Conservation (phyloP, 2,329 filamentous ascomycete species). For the Sporothrix brunneoviolacea region DNA sequence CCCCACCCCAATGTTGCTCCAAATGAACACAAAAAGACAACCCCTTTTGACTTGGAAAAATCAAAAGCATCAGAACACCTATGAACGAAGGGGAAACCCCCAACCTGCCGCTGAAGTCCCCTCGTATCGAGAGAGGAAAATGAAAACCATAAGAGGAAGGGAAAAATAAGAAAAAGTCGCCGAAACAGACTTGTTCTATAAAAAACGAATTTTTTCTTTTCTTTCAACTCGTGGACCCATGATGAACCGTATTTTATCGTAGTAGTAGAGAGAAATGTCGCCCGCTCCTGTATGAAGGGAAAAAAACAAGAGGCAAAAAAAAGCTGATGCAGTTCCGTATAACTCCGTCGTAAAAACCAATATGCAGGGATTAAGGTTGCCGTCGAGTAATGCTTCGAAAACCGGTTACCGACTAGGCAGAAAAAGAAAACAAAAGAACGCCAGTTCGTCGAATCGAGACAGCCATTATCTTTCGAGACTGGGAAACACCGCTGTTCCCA, state of each 20-base stretch:
- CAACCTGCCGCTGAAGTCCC: slow-evolving; percentile 1
- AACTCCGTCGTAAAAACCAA: slow-evolving; percentile 38
- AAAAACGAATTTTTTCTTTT: slow-evolving; percentile 37
- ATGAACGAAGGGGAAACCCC: slow-evolving; percentile 3
- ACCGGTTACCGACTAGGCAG: slow-evolving; percentile 15
- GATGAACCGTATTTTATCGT: slow-evolving; percentile 41
- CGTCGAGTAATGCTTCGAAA: slow-evolving; percentile 17
- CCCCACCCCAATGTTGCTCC: slow-evolving; percentile 11
- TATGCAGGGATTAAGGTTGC: slow-evolving; percentile 12
- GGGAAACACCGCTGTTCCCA: slow-evolving; percentile 30
- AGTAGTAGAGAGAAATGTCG: slow-evolving; percentile 30
- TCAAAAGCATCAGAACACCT: slow-evolving; percentile 15
- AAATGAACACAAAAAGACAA: slow-evolving; percentile 1
- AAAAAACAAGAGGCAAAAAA: slow-evolving; percentile 23
- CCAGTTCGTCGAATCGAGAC: slow-evolving; percentile 37
- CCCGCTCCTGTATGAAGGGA: slow-evolving; percentile 32
- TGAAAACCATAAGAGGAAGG: slow-evolving; percentile 3
- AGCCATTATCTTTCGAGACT: slow-evolving; percentile 34
- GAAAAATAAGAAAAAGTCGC: slow-evolving; percentile 6
- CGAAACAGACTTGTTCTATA: slow-evolving; percentile 42
- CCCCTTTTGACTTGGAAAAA: slow-evolving; percentile 8
- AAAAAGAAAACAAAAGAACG: slow-evolving; percentile 33
- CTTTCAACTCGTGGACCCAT: slow-evolving; percentile 44
- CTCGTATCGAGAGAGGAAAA: not conserved
- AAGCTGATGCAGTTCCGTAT: slow-evolving; percentile 24